A percentile compares a stretch with the other conserved stretches of the same genome.
Conservation (phyloP, 176 grass and related monocot species). For the Urochloa ruziziensis region DNA sequence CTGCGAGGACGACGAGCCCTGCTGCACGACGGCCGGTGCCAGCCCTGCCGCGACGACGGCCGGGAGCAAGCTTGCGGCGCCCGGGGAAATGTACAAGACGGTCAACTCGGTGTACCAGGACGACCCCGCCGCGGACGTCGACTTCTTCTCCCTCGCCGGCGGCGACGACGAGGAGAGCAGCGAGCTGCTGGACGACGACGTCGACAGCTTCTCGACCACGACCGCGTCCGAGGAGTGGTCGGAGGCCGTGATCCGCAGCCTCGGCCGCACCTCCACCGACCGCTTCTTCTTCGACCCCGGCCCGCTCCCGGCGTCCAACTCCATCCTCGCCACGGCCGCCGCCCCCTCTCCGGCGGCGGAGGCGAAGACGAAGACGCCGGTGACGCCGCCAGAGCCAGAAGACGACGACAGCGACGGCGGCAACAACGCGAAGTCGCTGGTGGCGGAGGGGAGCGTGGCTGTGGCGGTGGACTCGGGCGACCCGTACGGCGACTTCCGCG, state of each 20-base stretch:
- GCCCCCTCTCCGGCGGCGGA: too few relatives aligned
- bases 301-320: conserved; percentile 32
- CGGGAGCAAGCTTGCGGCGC: neutral
- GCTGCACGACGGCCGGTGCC: neutral
- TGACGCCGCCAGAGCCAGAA: neutral
- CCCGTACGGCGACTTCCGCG: conserved; percentile 74
- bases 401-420: neutral
- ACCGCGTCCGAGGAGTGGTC: conserved; percentile 39
- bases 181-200: neutral
- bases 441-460: conserved; percentile 55
- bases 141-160: neutral
- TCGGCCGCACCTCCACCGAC: conserved; percentile 30
- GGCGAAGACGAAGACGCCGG: neutral
- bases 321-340: conserved; percentile 22
- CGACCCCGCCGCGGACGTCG: conserved; percentile 29
- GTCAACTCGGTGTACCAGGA: conserved; percentile 60
- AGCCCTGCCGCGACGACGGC: neutral
- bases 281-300: conserved; percentile 68
- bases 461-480: conserved; percentile 71
- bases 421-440: neutral
- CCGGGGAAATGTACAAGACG: conserved; percentile 38
- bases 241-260: conserved; percentile 51
- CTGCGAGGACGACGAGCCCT: neutral
- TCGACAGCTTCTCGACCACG: conserved; percentile 17
- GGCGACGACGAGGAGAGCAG: neutral